Conservation (phyloP, 2,329 filamentous ascomycete genomes). For the Setomelanomma holmii region DNA sequence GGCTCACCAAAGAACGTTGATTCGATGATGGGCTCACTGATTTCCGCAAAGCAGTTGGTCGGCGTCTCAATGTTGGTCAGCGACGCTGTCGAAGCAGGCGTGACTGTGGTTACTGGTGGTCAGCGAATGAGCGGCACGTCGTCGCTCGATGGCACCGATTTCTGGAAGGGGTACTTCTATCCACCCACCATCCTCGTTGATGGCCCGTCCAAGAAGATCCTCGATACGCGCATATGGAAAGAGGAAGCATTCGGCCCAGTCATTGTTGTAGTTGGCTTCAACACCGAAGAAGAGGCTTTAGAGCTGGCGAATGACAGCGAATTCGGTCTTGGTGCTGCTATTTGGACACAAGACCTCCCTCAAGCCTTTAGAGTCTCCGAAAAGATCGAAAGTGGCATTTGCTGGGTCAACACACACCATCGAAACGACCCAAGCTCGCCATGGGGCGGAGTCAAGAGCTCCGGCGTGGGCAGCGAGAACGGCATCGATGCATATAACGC, state of each 20-base stretch:
- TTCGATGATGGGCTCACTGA: constrained; percentile 70
- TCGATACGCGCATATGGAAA: constrained; percentile 48
- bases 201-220: constrained; percentile 36
- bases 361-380: constrained; percentile 58
- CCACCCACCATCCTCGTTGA: constrained; percentile 54
- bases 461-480: constrained; percentile 76
- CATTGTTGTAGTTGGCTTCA: constrained; percentile 57
- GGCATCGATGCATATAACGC: constrained; percentile 61
- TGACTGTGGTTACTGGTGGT: constrained; percentile 57
- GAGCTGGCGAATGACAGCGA: constrained; percentile 58
- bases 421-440: constrained; percentile 75
- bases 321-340: constrained; percentile 59
- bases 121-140: constrained; percentile 58
- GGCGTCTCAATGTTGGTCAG: constrained; percentile 49
- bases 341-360: constrained; percentile 60
- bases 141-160: constrained; percentile 59
- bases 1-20: constrained; percentile 63
- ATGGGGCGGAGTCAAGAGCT: constrained; percentile 69
- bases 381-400: constrained; percentile 58
- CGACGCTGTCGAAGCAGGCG: constrained; percentile 47
- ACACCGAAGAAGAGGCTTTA: constrained; percentile 57
- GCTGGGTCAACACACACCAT: constrained; percentile 65
- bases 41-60: constrained; percentile 60
- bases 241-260: constrained; percentile 62
- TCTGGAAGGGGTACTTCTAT: constrained; percentile 60